These are phyloP conservation scores for Solanum infundibuliforme DNA, from an alignment of 257 asterid genomes.

Conservation along the genomic window DNA sequence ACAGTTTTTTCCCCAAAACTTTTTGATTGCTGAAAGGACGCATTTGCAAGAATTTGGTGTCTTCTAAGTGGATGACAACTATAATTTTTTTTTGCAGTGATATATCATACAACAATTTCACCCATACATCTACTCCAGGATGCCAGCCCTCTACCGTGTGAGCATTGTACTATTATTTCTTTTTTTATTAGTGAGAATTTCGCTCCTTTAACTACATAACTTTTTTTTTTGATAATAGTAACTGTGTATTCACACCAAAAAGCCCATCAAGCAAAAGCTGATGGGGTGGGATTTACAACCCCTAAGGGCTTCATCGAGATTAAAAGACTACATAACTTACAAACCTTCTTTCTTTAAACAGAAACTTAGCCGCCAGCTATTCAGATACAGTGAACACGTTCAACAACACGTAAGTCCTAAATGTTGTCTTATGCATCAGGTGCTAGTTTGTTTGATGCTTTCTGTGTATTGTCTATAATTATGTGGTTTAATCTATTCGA, in stretches of 20 bases:
- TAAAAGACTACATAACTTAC: conserved; percentile 3
- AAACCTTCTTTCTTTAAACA: conserved; percentile 16
- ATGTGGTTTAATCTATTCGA: background rate
- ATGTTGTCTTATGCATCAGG: background rate
- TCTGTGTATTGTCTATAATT: background rate
- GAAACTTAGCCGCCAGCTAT: conserved; percentile 70
- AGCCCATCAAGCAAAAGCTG: no score
- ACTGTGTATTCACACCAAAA: no score
- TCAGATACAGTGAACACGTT: conserved; percentile 25
- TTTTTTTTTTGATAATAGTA: no score
- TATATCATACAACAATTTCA: conserved; percentile 77
- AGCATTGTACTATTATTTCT: conserved; percentile 7
- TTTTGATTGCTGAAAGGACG: background rate
- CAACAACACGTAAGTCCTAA: conserved; percentile 40
- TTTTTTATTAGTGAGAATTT: background rate
- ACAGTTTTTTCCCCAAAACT: background rate
- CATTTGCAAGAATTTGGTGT: background rate
- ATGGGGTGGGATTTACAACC: no score
- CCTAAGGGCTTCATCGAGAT: no score
- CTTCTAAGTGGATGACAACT: background rate
- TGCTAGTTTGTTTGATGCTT: background rate
- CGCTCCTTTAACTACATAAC: background rate
- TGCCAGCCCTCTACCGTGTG: conserved; percentile 46
- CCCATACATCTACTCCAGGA: conserved; percentile 12
- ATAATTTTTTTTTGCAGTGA: conserved; percentile 51